A percentile compares a stretch with the other conserved stretches of the same genome.
Evolutionary conservation across 1,139 yeast genomes (phyloP).

Genomic region (Debaryomyces subglobosus): DNA sequence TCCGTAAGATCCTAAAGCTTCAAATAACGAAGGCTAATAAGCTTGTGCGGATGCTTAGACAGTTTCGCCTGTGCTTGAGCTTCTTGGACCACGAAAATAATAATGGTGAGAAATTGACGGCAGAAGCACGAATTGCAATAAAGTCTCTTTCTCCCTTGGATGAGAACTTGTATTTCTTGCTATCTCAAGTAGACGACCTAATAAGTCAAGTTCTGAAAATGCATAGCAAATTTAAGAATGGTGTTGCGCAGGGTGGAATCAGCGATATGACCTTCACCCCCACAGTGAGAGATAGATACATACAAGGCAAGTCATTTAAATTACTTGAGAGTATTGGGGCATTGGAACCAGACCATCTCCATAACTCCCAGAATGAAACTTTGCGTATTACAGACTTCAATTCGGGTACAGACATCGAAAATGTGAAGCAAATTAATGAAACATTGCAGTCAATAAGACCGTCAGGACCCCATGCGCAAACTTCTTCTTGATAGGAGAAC

Average conservation of each 20-base stretch:
- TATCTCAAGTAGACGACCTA: slow-evolving; percentile 45
- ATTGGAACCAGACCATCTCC: slow-evolving; percentile 13
- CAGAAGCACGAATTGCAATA: slow-evolving; percentile 32
- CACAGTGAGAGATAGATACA: slow-evolving; percentile 30
- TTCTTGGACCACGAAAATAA: slow-evolving; percentile 27
- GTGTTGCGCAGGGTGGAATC: slow-evolving; percentile 16
- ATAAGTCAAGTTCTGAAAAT: slow-evolving; percentile 40
- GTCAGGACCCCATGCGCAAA: background rate
- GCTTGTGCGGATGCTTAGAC: slow-evolving; percentile 33
- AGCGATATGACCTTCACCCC: slow-evolving; percentile 25
- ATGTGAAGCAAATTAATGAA: slow-evolving; percentile 10
- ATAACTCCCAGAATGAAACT: background rate
- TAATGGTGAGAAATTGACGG: slow-evolving; percentile 22
- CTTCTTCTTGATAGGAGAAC: background rate
- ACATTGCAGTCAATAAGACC: slow-evolving; percentile 1
- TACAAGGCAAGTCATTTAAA: slow-evolving; percentile 29
- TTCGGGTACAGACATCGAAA: slow-evolving; percentile 10
- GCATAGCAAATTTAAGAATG: slow-evolving; percentile 32
- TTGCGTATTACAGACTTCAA: slow-evolving; percentile 5
- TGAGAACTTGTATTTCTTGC: slow-evolving; percentile 52
- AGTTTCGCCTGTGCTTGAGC: slow-evolving; percentile 34
- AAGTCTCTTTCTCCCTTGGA: slow-evolving; percentile 53
- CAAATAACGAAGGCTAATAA: slow-evolving; percentile 43
- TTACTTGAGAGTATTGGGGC: slow-evolving; percentile 28
- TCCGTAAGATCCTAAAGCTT: slow-evolving; percentile 45